phyloP scores from a whole-genome alignment of 179 eudicot species.

The Silene vulgaris region DNA sequence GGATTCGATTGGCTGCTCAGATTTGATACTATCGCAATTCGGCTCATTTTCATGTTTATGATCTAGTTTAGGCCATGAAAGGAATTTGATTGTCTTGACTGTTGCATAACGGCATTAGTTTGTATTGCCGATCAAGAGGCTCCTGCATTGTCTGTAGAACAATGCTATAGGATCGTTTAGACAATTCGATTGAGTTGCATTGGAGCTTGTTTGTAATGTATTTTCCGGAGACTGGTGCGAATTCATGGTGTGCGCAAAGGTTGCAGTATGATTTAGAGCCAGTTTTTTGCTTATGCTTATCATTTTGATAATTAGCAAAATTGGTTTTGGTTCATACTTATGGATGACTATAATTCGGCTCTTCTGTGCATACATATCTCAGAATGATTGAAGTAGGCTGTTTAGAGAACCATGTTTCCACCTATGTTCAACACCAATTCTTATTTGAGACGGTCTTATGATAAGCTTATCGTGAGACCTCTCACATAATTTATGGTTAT shows the following conservation, averaged over 20 bases:
- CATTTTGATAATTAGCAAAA: not conserved
- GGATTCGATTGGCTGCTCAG: not conserved
- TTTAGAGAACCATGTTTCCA: not conserved
- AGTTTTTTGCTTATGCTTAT: not conserved
- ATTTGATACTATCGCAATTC: not conserved
- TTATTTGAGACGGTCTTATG: too few species aligned
- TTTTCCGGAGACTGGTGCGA: not conserved
- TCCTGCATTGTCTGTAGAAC: not conserved
- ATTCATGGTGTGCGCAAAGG: not conserved
- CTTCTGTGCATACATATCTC: not conserved
- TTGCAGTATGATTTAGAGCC: not conserved
- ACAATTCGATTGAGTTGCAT: not conserved
- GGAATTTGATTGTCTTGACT: not conserved
- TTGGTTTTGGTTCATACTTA: not conserved
- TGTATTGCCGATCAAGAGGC: not conserved
- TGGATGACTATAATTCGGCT: not conserved
- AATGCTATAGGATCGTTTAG: not conserved
- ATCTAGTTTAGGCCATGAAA: not conserved
- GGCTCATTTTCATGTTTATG: not conserved
- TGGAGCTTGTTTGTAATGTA: conserved; percentile 3
- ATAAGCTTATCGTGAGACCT: too few species aligned
- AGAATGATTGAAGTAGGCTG: not conserved
- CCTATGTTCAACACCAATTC: not conserved
- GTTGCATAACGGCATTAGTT: not conserved
- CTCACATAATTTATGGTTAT: too few species aligned